Percentiles rank a stretch among this genome's conserved stretches.
Evolutionary conservation across 2,329 filamentous ascomycete genomes (phyloP).

Genomic region (Neofusicoccum umdonicola): DNA sequence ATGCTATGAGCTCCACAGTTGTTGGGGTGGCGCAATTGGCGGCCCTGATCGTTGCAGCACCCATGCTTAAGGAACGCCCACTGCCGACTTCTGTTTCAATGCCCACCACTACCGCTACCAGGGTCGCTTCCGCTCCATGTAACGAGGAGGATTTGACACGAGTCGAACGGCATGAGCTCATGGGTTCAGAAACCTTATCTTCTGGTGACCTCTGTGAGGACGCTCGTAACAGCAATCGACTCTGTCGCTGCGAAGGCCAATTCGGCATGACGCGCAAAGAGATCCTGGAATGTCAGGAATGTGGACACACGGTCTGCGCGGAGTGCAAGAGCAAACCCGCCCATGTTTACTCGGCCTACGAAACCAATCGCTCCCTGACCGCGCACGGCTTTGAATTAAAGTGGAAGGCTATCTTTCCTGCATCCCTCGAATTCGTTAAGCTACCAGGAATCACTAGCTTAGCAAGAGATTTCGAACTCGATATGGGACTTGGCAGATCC

Average conservation of each 20-base stretch:
- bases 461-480: not conserved
- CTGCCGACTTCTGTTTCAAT: not conserved
- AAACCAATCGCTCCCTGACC: slow-evolving; percentile 17
- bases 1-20: slow-evolving; percentile 76
- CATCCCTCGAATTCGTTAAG: slow-evolving; percentile 22
- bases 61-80: not conserved
- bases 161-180: not conserved
- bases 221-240: slow-evolving; percentile 38
- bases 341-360: slow-evolving; percentile 41
- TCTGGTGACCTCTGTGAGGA: slow-evolving; percentile 23
- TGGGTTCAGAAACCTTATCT: not conserved
- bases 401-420: slow-evolving; percentile 34
- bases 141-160: not conserved
- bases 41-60: slow-evolving; percentile 48
- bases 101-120: not conserved
- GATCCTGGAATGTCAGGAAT: slow-evolving; percentile 51
- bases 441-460: slow-evolving; percentile 20
- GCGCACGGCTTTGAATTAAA: slow-evolving; percentile 46
- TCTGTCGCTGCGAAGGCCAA: slow-evolving; percentile 60
- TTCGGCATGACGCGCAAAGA: slow-evolving; percentile 34
- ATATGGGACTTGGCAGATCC: not conserved
- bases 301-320: slow-evolving; percentile 55
- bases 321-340: slow-evolving; percentile 55
- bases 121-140: not conserved
- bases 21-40: slow-evolving; percentile 63